These are phyloP conservation scores for Neckera pumila DNA, from an alignment of 225 moss, liverwort and hornwort genomes.

Conservation along the genomic window DNA sequence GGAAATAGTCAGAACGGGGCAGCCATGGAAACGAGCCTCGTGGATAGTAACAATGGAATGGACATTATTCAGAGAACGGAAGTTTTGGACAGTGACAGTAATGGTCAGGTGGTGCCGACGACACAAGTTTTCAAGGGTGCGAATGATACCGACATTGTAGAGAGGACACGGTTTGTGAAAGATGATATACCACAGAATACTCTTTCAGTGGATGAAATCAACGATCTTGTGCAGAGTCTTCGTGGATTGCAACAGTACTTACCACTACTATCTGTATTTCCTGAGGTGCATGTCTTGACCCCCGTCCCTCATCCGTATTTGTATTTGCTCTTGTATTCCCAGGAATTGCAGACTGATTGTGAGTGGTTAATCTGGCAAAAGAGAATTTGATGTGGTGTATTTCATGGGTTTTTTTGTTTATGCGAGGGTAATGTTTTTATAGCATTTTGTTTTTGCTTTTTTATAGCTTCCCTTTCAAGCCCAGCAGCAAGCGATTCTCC, in stretches of 20 bases:
- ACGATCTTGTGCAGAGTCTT: slow-evolving; percentile 36
- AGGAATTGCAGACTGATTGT: background rate
- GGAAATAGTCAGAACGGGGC: slow-evolving; percentile 29
- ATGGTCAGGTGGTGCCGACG: background rate
- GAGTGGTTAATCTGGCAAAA: background rate
- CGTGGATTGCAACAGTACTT: slow-evolving; percentile 51
- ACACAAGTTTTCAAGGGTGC: slow-evolving; percentile 15
- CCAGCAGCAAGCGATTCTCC: slow-evolving; percentile 53
- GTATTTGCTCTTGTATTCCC: background rate
- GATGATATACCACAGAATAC: slow-evolving; percentile 3
- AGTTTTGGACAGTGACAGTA: background rate
- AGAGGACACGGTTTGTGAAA: slow-evolving; percentile 18
- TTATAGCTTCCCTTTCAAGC: slow-evolving; percentile 65
- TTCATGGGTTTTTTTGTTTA: background rate
- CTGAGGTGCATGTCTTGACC: slow-evolving; percentile 40
- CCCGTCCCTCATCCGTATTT: background rate
- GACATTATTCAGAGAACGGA: slow-evolving; percentile 28
- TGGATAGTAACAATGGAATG: background rate
- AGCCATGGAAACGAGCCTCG: slow-evolving; percentile 1
- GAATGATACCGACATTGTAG: slow-evolving; percentile 19
- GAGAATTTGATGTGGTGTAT: background rate
- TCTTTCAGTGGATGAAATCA: slow-evolving; percentile 46
- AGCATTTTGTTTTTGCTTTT: background rate
- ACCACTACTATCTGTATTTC: slow-evolving; percentile 60
- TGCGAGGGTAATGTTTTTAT: background rate